Base-by-base conservation (phyloP, 345 rosid species). In the Crucihimalaya himalaica region DNA sequence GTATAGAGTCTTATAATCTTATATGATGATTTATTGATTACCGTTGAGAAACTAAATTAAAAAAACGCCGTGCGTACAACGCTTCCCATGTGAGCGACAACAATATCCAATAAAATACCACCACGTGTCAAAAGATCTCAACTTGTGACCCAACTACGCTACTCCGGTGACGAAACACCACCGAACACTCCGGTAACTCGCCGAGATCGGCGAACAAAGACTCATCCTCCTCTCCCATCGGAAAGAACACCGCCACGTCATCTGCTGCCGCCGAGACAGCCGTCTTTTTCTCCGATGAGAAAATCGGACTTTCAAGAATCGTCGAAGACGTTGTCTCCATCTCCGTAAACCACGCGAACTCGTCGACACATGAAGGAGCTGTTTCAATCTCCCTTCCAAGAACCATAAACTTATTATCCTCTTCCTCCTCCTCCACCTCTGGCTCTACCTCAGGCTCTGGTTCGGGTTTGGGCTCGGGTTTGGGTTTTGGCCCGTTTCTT, bases 171-270 rank as follows among this genome's bases (percentile, higher is more conserved):
- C 92, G 74, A 63, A 95, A 87, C 58, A 92, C 98, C 71, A 84
- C 51, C 46, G 97, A 85, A 50, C 89, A 96, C 87, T 96, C 99
- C 78, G 99, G 99, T 79, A 96, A 79, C 88, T 95, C 99, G 3
- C 84, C 99, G 10, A 96, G 98, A 81, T 92, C 99, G 50, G 98
- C 98, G 78, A 90, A 92, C 76, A 96, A 66, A 31, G 90, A 90
- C 84, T 96, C 99, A 64, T 96, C 99, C 77, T 92, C 95, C 47
- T 87, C 92, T 28, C 89, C 63, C 83, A 87, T 78, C 28, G 90
- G 88, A 40, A 89, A 85, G 69, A 81, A 84, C 85, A 89, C 63
- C 8, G 84, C 83, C 72, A 83, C 27, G 74, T 89, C 96, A 6
- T 72, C 63, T 39, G 71, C 63, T 34, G 74, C 60, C 6, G 65